Evolutionary conservation across 2,329 filamentous ascomycete species (phyloP), one percentile per base, ranked within the genome.

Genomic region (Fusarium oxysporum): DNA sequence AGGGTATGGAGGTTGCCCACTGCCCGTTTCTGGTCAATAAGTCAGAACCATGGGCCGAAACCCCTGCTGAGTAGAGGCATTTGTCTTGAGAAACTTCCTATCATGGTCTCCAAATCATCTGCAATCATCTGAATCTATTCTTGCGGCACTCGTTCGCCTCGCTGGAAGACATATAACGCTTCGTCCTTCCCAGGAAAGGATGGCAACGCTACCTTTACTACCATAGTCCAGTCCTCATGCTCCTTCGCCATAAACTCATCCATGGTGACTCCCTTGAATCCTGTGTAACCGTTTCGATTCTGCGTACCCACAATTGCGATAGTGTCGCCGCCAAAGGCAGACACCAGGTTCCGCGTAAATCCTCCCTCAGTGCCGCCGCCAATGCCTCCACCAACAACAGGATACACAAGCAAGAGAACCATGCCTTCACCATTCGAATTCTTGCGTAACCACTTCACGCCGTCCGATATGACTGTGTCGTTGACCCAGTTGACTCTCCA

Each of bases 121-220:
- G 10, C 14, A 23, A 25, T 9, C 25, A 40, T 51, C 58, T 32
- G 12, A 10, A 38, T 53, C 58, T 71, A 70, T 70, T 73, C 65
- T 32, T 35, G 41, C 11, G 80, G 79, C 25, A 80, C 83, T 67
- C 82, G 80, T n/a, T 82, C 76, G 21, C 85, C 85, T 60, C 86
- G 79, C 75, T 88, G 85, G 73, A 92, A 94, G 25, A 93, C 86
- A 80, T 91, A 94, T 62, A 94, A 77, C 0, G 90, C 92, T 81
- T 95, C 92, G 75, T 95, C 92, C 80, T 94, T 94, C 33, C 91
- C 92, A 6, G 92, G 89, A 81, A 94, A 94, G 79, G 91, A 93
- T 28, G 92, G 92, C 77, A 95, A 79, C 8, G 92, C 87, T 69
- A 94, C 85, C 82, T 92, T 90, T 19, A 89, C 85, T 5, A 88